Conservation (phyloP, 2,329 filamentous ascomycete genomes). For the Pestalotiopsis sp. region DNA sequence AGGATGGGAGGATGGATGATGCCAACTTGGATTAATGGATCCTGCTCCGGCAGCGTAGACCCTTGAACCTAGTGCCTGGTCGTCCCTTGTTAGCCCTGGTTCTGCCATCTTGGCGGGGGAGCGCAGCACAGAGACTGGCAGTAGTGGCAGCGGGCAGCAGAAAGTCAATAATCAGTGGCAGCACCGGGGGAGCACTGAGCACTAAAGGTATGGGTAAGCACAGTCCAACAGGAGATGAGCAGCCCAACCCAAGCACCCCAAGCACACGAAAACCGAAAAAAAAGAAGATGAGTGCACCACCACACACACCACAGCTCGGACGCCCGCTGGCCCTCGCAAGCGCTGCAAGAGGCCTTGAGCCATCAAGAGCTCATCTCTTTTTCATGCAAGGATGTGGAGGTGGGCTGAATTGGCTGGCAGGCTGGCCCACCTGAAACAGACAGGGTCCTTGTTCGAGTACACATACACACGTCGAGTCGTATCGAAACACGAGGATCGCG, state of each 20-base stretch:
- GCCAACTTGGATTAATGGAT: not conserved
- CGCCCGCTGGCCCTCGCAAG: constrained; percentile 1
- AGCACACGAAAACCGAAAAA: no score
- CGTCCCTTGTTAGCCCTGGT: not conserved
- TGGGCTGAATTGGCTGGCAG: constrained; percentile 10
- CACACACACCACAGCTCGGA: constrained; percentile 2
- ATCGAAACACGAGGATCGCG: constrained; percentile 12
- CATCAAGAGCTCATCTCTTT: constrained; percentile 12
- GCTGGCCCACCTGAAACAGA: constrained; percentile 12
- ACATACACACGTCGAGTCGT: not conserved
- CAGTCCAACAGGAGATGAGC: not conserved
- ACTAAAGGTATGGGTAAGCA: not conserved
- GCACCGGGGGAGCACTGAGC: not conserved
- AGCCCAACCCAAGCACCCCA: not conserved
- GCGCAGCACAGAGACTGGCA: not conserved
- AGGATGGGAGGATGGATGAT: not conserved
- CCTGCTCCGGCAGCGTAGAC: not conserved
- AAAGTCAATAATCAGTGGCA: not conserved
- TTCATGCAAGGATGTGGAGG: constrained; percentile 14
- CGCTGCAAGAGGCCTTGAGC: constrained; percentile 9
- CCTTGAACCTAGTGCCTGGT: not conserved
- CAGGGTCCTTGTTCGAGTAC: not conserved
- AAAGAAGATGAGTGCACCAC: not conserved
- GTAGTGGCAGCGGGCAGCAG: not conserved
- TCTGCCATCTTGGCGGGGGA: not conserved